Evolutionary conservation across 805 yeast genomes (phyloP), one percentile per base, ranked within the genome.

Genomic region (Barnettozyma sucrosica): DNA sequence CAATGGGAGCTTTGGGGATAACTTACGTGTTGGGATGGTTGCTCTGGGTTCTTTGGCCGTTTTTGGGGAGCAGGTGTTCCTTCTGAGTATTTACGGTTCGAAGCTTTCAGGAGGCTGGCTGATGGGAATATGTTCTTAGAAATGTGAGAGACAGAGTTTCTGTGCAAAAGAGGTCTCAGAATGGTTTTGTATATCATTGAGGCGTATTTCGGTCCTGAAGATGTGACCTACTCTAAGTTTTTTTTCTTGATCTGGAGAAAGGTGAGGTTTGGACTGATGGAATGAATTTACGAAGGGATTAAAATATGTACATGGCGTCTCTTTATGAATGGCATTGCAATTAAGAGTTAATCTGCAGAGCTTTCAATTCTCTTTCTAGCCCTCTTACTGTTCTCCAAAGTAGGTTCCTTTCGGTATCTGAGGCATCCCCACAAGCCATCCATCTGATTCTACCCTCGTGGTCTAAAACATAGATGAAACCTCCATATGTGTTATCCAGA

Each of bases 341-440:
- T 30, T 18, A 14, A 10, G 36, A 34, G 13, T 41, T 37, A 14
- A 47, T 51, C n/a, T 41, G 16, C 21, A 55, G 32, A 7, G 61
- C 61, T 34, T 46, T 51, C 34, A 48, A 51, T 53, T 83, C 90
- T 49, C 65, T 74, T 51, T 75, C 75, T 25, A 86, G 58, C 0
- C 85, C 85, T 24, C 67, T 67, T 1, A 85, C 81, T 32, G 83
- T 75, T 55, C 77, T 80, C 86, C 89, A 83, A 47, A 87, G 64
- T 14, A 78, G 67, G 16, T 70, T 69, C 42, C 70, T 67, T 55
- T 93, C 99, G 30, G 75, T 75, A n/a, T 75, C 79, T 14, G 74
- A 72, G 2, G 96, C 84, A 36, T 75, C 77, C 2, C 98, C 99
- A 55, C 95, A 80, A 4, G 89, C 86, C 21, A 89, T 89, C 98